Base-by-base conservation (phyloP, 2,329 filamentous ascomycete species). In the Neonectria punicea region DNA sequence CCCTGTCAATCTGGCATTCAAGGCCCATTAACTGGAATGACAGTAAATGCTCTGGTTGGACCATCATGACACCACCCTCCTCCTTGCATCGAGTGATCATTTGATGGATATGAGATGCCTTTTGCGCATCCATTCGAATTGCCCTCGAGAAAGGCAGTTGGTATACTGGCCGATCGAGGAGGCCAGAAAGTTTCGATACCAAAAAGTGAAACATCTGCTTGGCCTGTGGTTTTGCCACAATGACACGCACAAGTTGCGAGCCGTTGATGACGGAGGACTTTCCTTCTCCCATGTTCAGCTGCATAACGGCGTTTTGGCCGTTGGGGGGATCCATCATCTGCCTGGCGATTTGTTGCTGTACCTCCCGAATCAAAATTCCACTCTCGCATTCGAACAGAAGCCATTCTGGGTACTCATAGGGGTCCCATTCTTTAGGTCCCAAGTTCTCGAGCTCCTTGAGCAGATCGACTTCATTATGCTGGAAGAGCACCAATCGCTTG, bases 221-320 rank as follows among this genome's bases (percentile, higher is more conserved):
- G 0, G 86, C 83, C 39, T 91, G 84, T 0, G 90, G 83, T 64
- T 89, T 91, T 0, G 85, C 83, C 0, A 91, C 87, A 1, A 92
- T 76, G 0, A 92, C 82, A 2, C 89, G 79, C 0, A 86, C 85
- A 0, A 92, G 77, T 5, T 76, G 80, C 0, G 75, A 70, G 0
- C 80, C 79, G 50, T 91, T 79, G 0, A 94, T 92, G 2, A 92
- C 86, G 0, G 89, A 90, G 0, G 88, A 89, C 66, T 92, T 93
- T 0, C 90, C 90, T 72, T 91, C 85, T 0, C 90, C 90, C 90
- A 93, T 93, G 67, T 91, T 92, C 2, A 93, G 75, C 70, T 92
- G 89, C 80, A 92, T 84, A 0, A 89, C 84, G 0, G 82, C 75
- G 68, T 89, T 91, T 0, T 73, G 32, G 0, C 69, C 74, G 0